Evolutionary conservation across 768 basidiomycete genomes (phyloP).

Genomic region (Hygrophoropsis aurantiaca): DNA sequence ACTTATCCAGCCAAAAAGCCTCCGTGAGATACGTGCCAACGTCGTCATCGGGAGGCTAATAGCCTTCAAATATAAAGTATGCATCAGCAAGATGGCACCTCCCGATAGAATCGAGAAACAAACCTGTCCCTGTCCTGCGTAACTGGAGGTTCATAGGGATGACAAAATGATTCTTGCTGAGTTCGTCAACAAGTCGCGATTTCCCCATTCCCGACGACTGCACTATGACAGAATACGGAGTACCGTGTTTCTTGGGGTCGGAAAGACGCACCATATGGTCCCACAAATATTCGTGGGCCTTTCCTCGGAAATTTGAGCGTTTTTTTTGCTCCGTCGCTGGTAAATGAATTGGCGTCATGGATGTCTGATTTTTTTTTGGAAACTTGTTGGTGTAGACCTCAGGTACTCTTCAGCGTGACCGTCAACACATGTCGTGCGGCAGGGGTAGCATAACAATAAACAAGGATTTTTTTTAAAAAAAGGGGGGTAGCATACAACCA

Average conservation of each 20-base stretch:
- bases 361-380: no score
- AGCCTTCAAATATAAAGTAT: background rate
- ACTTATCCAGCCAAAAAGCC: background rate
- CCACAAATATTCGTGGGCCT: background rate
- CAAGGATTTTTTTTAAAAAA: no score
- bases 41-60: background rate
- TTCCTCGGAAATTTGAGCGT: background rate
- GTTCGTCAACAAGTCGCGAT: conserved; percentile 6
- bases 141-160: conserved; percentile 4
- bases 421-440: no score
- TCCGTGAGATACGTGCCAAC: background rate
- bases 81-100: background rate
- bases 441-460: no score
- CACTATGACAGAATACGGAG: background rate
- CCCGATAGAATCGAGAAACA: no score
- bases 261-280: background rate
- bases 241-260: background rate
- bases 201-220: conserved; percentile 7
- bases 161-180: conserved; percentile 4
- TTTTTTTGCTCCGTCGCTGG: no score
- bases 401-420: no score
- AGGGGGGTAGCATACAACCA: no score
- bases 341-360: no score
- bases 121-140: background rate
- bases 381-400: no score